These are phyloP conservation scores for Salix arbutifolia DNA, from an alignment of 345 rosid genomes.

Conservation along the genomic window DNA sequence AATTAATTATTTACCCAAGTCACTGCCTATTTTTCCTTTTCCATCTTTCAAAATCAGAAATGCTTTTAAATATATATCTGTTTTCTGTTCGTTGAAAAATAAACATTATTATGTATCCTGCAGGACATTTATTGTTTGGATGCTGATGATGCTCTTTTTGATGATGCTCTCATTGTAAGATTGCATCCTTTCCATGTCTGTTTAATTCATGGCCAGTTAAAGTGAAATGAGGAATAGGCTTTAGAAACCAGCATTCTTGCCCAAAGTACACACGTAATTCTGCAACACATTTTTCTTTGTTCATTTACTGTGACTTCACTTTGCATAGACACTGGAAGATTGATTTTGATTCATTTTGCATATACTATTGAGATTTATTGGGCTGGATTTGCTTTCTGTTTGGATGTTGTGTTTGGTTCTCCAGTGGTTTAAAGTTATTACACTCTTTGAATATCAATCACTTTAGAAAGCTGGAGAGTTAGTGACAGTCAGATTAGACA, in stretches of 20 bases:
- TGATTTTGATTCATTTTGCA: not conserved
- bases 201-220: no score
- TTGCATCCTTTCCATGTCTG: constrained; percentile 4
- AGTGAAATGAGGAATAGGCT: not conserved
- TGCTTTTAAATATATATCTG: not conserved
- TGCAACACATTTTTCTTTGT: not conserved
- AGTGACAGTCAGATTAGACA: not conserved
- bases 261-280: not conserved
- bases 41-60: not conserved
- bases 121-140: constrained; percentile 92
- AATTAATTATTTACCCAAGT: no score
- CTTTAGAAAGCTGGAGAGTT: not conserved
- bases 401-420: not conserved
- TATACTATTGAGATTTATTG: not conserved
- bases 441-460: not conserved
- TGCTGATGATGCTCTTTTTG: constrained; percentile 93
- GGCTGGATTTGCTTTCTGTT: not conserved
- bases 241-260: constrained; percentile 5
- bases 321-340: not conserved
- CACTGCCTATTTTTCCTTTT: not conserved
- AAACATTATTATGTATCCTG: not conserved
- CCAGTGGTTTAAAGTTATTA: not conserved
- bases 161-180: constrained; percentile 83
- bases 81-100: not conserved
- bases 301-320: not conserved